Evolutionary conservation across 495 filamentous ascomycete species (phyloP), one percentile per base, ranked within the genome.

Genomic region (Clohesyomyces aquaticus): DNA sequence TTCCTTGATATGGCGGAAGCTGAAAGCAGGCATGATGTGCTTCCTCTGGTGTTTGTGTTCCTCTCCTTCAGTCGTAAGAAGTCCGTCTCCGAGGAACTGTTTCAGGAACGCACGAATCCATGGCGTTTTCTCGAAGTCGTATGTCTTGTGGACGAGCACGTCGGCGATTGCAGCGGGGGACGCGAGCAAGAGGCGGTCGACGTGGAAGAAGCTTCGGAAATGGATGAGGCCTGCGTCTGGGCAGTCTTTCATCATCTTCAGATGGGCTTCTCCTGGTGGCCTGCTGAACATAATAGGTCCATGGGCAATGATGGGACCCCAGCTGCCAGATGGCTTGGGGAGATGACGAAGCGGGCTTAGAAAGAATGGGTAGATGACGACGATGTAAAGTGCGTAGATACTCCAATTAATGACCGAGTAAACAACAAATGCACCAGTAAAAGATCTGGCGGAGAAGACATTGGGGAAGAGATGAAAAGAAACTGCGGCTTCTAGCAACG

Each of bases 91-190:
- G 1, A 77, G 55, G 29, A 75, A 71, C 25, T 63, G 58, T 1
- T 54, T 25, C 26, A 77, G 60, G 49, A 72, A 72, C 1, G 32
- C 70, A 27, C 78, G 78, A 22, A 72, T 72, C 12, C 74, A 74
- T 62, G 74, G 71, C 6, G 80, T 79, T 63, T 83, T 83, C 68
- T 83, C 79, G 22, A 80, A 82, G 61, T 82, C 80, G 58, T 82
- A 82, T 8, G 78, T 63, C 22, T 75, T 72, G 51, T 69, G 65
- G 2, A 74, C 71, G 0, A 75, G 61, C 4, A 77, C 67, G 6
- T 77, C 74, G 14, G 66, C 71, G 12, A 77, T 28, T 2, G 72
- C 59, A 22, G 66, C 53, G 12, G 72, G 70, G 21, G 43, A 47
- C 12, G 73, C 70, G 18, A 73, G 22, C 1, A 74, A 3, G 4